Evolutionary conservation across 179 eudicot genomes (phyloP).

Genomic region (Monotropa hypopitys): DNA sequence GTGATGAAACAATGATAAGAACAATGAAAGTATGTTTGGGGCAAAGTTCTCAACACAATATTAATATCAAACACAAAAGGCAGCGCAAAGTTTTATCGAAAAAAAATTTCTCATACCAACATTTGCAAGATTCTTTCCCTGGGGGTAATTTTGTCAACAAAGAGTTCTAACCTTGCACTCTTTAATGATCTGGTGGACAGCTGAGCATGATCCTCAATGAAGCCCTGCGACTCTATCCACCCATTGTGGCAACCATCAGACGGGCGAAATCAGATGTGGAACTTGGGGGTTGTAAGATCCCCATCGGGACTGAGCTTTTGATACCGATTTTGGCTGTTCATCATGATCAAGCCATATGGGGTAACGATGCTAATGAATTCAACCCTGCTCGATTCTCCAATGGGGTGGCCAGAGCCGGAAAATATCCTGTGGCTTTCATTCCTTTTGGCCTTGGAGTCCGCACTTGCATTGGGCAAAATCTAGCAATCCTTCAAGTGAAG

Average conservation of each 20-base stretch:
- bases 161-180: background rate
- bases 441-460: constrained; percentile 75
- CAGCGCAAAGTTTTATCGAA: background rate
- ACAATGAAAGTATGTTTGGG: background rate
- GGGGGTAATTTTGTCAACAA: constrained; percentile 6
- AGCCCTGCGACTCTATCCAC: constrained; percentile 59
- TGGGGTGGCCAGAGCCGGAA: constrained; percentile 78
- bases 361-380: constrained; percentile 50
- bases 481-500: constrained; percentile 59
- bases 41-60: background rate
- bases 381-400: constrained; percentile 57
- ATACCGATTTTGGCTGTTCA: constrained; percentile 77
- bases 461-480: constrained; percentile 66
- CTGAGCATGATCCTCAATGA: constrained; percentile 68
- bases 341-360: constrained; percentile 66
- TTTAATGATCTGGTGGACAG: constrained; percentile 23
- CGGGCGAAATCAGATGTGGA: constrained; percentile 67
- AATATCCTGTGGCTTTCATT: constrained; percentile 57
- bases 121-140: background rate
- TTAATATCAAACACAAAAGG: background rate
- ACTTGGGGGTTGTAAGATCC: constrained; percentile 49
- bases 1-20: background rate
- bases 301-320: constrained; percentile 63
- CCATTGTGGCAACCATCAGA: constrained; percentile 60
- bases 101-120: background rate